These are phyloP conservation scores for Candida boidinii DNA, from an alignment of 805 yeast species.

Conservation along the genomic window DNA sequence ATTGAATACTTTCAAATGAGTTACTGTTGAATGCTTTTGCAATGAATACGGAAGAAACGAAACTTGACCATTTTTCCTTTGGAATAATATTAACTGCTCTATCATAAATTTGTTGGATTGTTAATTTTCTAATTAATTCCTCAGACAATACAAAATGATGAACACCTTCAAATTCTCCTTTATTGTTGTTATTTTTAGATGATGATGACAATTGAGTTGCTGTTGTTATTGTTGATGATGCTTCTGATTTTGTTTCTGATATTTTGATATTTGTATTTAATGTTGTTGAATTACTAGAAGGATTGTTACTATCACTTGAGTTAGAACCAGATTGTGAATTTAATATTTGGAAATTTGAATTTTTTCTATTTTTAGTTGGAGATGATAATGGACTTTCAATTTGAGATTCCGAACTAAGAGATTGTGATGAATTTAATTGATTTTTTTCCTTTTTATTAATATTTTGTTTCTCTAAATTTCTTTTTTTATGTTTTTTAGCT, in stretches of 20 bases:
- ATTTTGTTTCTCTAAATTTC: no score
- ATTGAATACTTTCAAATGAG: constrained; percentile 40
- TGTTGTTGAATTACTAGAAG: no score
- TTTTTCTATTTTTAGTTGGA: constrained; percentile 9
- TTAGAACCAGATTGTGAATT: no score
- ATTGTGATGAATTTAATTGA: no score
- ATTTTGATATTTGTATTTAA: constrained; percentile 15
- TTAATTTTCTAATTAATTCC: constrained; percentile 44
- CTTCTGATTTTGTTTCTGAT: constrained; percentile 11
- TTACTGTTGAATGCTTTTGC: constrained; percentile 64
- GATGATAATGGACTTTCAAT: constrained; percentile 3
- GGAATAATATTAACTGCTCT: constrained; percentile 53
- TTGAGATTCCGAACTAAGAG: no score
- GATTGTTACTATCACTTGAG: no score
- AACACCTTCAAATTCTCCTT: constrained; percentile 37
- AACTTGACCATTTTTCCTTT: constrained; percentile 52
- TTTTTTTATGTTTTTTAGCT: no score
- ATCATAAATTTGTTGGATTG: constrained; percentile 57
- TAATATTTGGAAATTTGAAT: constrained; percentile 3
- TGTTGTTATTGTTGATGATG: constrained; percentile 6
- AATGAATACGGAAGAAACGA: constrained; percentile 48
- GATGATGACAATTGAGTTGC: constrained; percentile 1
- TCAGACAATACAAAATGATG: constrained; percentile 42
- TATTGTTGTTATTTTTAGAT: neutral
- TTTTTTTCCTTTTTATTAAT: no score